phyloP scores from a whole-genome alignment of 2,329 filamentous ascomycete species.

The Ramularia collo-cygni region DNA sequence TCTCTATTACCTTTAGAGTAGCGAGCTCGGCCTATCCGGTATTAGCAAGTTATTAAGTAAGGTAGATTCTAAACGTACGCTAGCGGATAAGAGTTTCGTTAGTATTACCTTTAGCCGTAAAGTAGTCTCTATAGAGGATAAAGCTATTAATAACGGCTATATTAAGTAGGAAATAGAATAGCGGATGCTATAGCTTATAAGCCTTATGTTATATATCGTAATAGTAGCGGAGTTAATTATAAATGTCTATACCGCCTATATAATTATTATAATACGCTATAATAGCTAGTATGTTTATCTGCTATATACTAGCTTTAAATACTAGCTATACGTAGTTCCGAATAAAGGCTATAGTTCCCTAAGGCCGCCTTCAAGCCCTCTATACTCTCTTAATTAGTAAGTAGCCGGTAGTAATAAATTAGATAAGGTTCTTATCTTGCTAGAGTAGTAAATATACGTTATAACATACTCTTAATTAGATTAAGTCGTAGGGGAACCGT shows the following conservation, averaged over 20 bases:
- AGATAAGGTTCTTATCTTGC: constrained; percentile 1
- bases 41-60: no score
- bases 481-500: background rate
- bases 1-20: no score
- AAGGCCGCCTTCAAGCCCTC: background rate
- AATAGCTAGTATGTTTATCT: background rate
- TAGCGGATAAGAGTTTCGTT: no score
- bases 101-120: no score
- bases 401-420: background rate
- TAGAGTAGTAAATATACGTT: background rate
- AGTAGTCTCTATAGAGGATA: background rate
- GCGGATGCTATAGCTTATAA: constrained; percentile 1
- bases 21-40: no score
- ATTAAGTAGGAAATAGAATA: constrained; percentile 1
- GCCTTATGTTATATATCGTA: background rate
- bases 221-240: constrained; percentile 1
- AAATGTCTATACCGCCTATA: constrained; percentile 1
- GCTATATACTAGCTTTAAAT: no score
- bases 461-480: background rate
- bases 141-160: constrained; percentile 1
- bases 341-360: no score
- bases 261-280: background rate
- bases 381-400: background rate
- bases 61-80: no score
- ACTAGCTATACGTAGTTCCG: no score